Conservation (phyloP, 306 rosid genomes). For the Trifolium repens region DNA sequence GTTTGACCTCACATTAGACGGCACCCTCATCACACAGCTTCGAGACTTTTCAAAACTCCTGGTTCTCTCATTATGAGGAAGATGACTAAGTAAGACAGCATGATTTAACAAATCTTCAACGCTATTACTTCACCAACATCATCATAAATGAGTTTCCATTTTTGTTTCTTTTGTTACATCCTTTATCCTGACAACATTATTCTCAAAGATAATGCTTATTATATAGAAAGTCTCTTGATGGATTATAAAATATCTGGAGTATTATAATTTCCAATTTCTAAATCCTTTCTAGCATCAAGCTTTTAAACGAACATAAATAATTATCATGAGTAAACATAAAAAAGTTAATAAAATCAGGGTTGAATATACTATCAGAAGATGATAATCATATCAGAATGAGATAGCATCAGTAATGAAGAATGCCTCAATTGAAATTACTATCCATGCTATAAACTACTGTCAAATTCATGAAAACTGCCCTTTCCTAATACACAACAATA, state of each 20-base stretch:
- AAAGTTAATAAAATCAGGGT: no score
- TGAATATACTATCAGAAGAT: no score
- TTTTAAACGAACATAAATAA: background rate
- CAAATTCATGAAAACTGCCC: no score
- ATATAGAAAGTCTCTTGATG: background rate
- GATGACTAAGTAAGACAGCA: constrained; percentile 66
- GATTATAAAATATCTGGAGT: background rate
- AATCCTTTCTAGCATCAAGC: background rate
- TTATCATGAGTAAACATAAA: no score
- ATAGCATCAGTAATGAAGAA: no score
- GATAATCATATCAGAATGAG: no score
- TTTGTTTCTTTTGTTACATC: constrained; percentile 23
- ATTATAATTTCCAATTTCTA: background rate
- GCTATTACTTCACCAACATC: no score
- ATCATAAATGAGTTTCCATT: background rate
- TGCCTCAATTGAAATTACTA: no score
- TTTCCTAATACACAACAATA: no score
- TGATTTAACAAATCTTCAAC: constrained; percentile 35
- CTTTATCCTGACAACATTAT: background rate
- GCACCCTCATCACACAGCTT: constrained; percentile 56
- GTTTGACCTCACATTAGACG: constrained; percentile 51
- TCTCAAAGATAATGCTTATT: background rate
- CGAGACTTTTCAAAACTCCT: constrained; percentile 55
- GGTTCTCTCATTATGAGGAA: constrained; percentile 55
- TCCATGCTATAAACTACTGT: no score